Evolutionary conservation across 805 yeast species (phyloP), one percentile per base, ranked within the genome.

Genomic region (Wickerhamomyces queroliae): DNA sequence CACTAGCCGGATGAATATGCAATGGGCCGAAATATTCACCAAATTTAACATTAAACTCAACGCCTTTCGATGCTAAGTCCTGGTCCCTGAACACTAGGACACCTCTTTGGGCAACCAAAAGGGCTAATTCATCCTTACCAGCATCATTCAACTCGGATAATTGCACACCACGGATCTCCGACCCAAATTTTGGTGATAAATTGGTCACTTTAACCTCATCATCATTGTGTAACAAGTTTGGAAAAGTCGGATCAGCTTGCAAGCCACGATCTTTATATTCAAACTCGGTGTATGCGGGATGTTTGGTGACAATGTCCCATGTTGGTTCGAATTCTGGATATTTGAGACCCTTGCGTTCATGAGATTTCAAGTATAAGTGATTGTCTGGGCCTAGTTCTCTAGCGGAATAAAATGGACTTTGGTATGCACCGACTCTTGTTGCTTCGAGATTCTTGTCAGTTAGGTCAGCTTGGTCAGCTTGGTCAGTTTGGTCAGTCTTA

Each of bases 141-240:
- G 62, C 59, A 35, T 66, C 69, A 40, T 66, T 56, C 48, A 80
- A 69, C 33, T 65, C 59, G 18, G 80, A 70, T 42, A 80, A 63
- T 52, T 78, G 84, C 33, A 80, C 53, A 22, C 78, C 80, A n/a
- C 55, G 58, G 35, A 82, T 61, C 43, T 74, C 82, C n/a, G 77
- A 62, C 22, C 89, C 90, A 38, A 82, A 64, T 51, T 75, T 79
- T n/a, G 88, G 88, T 2, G 85, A 76, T 34, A 81, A 56, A 45
- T 69, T 70, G 32, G 54, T 49, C 17, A 49, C 46, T 17, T 28
- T 16, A 21, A 49, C 46, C 8, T 56, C 57, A 36, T 57, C 41
- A 5, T 55, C 50, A 9, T 35, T 36, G 10, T 67, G 41, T 22
- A 49, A 39, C 19, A 51, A 24, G 18, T 49, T 46, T 7, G 46